Evolutionary conservation across 257 asterid species (phyloP), one percentile per base, ranked within the genome.

Genomic region (Rauvolfia tetraphylla): DNA sequence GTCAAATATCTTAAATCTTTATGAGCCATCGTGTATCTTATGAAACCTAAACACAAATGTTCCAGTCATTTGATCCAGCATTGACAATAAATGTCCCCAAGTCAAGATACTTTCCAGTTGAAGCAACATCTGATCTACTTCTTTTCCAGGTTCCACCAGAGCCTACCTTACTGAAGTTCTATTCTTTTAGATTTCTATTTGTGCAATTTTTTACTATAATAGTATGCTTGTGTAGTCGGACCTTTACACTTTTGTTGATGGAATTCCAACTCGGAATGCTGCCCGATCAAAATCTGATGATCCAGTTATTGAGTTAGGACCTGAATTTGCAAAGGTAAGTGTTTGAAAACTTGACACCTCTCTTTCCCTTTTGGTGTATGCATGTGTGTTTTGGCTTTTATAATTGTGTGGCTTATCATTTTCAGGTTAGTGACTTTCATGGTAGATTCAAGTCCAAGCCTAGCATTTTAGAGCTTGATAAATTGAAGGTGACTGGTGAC

Each of bases 381-480:
- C 63, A 41, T 61, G 49, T 61, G 31, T 48, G 18, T 56, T 78
- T 80, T 81, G 15, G 72, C 70, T 49, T 75, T 25, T 76, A 5
- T 51, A 59, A 80, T 56, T 76, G 49, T 41, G 29, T 74, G 62
- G 65, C 72, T 46, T 63, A 44, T 57, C 54, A 23, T 76, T 82
- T 62, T 54, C 85, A 94, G 98, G 87, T 90, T 62, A 79, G 83
- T 74, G 95, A 92, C 77, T 87, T 92, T 61, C 83, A 54, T 57
- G 78, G 66, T 78, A 97, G 97, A 58, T 89, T 94, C 89, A 92
- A 90, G 88, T 88, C 93, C 54, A 79, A 89, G 77, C 98, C 98
- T 18, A 87, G 92, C 78, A 73, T 92, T 83, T 17, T 94, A 80
- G 97, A 82, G 79, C 97, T 94, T 72, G 92, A 92, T 81, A 86